Base-by-base conservation (phyloP, 78 protist species). In the Bodo saltans region DNA sequence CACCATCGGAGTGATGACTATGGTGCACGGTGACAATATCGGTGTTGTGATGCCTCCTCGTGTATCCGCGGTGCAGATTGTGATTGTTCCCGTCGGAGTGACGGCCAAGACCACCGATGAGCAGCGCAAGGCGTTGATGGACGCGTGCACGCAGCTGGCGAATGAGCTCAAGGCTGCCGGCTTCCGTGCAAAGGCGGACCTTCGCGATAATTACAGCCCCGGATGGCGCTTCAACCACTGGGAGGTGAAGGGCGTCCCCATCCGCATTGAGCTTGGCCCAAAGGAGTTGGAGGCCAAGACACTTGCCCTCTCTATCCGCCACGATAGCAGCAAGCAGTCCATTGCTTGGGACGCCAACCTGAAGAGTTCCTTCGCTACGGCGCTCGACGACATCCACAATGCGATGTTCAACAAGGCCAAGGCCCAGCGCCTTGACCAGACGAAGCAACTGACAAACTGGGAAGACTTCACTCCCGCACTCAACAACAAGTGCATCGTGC, bases 21-120 rank as follows among this genome's bases (percentile, higher is more conserved):
- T 96, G 97, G 92, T 93, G 29, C 99, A 97, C 92, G 94, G 96
- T 2, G 99, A 97, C 84, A 91, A 95, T 91, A 95, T 89, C 78
- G 99, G 99, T 37, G 85, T 98, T 11, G 98, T 96, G 38, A 83
- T 98, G 72, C 99, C 99, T 32, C 99, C 99, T 28, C 72, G 94
- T 25, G 90, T 96, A 29, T 98, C 99, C 23, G 91, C 93, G 35
- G 42, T 87, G 21, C 98, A 97, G 83, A 94, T 70, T 34, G 97
- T 93, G 35, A 70, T 97, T 89, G 85, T 96, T 32, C 97, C 98
- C 47, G 70, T 91, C 42, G 86, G 70, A 0, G 69, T 85, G 39
- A 78, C 53, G 42, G 23, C 30, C 38, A 72, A 69, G 68, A 88
- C 91, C 0, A 42, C 72, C 68, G 34, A 2, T 37, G 84, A 79